Base-by-base conservation (phyloP, 192 early-diverging fungal species). In the Umbelopsis sp. region DNA sequence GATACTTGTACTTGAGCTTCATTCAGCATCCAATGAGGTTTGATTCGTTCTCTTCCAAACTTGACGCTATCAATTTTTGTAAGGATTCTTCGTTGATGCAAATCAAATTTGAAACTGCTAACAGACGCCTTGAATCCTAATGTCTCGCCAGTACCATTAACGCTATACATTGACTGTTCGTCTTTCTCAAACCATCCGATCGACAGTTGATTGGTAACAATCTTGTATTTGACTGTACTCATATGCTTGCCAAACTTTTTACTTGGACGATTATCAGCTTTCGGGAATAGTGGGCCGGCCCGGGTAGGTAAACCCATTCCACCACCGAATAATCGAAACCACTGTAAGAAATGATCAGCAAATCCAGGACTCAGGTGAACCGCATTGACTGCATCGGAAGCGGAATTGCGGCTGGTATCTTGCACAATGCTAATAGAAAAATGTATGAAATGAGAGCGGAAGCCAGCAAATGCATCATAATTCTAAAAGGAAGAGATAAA, bases 381-480 rank as follows among this genome's bases (percentile, higher is more conserved):
- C 6, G 82, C 81, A 50, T 83, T 83, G 9, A 64, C 61, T 45
- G 67, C 30, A 9, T 71, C 35, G 47, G 44, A 30, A 33, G 55
- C 2, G 11, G 15, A 25, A 35, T 13, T 61, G 4, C 12, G 11
- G 6, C 65, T 64, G 12, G 73, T 67, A 5, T 70, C 41, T 33
- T 78, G 77, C 2, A 75, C 47, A 2, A 83, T 71, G 64, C 82
- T 81, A 2, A 83, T 50, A 4, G 77, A 78, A 10, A 80, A 68
- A 66, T 83, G 82, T 47, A 83, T 76, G 70, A 70, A 74, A 67
- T 83, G 65, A 5, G 82, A 83, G 48, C 82, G 76, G 46, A 83
- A 83, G 37, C 80, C 80, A 20, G 67, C 68, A 67, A 68, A 83
- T 2, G 82, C 77, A 74, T 83, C 82, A 49, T 83, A 78, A 18